A percentile compares a stretch with the other conserved stretches of the same genome.
Evolutionary conservation across 805 yeast genomes (phyloP).

Genomic region (Blastobotrys attinorum): DNA sequence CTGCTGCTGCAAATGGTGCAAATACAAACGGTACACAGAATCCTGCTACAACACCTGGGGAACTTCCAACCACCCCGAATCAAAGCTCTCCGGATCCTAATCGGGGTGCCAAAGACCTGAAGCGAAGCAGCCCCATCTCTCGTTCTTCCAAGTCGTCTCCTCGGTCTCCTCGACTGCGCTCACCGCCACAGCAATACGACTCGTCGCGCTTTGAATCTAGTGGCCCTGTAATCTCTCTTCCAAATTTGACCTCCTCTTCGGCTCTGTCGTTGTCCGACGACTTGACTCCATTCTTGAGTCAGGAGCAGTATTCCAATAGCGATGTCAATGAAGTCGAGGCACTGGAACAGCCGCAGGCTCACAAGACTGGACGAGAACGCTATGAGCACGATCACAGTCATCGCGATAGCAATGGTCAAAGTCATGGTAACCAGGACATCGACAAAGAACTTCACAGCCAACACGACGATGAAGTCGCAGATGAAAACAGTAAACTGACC

Average conservation of each 20-base stretch:
- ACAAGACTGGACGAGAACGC: neutral
- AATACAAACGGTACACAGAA: too few relatives aligned
- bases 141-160: neutral
- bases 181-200: too few relatives aligned
- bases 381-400: neutral
- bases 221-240: constrained; percentile 2
- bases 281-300: constrained; percentile 3
- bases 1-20: too few relatives aligned
- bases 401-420: neutral
- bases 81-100: neutral
- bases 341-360: neutral
- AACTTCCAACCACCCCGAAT: too few relatives aligned
- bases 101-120: neutral
- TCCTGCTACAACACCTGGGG: too few relatives aligned
- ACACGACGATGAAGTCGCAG: too few relatives aligned
- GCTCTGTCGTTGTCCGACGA: constrained; percentile 2
- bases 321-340: too few relatives aligned
- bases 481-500: too few relatives aligned
- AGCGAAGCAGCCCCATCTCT: neutral
- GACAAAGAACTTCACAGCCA: too few relatives aligned
- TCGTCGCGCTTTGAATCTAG: neutral
- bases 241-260: neutral
- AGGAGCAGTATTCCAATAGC: neutral
- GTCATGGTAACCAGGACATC: neutral
- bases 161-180: neutral